These are phyloP conservation scores for Oryza brachyantha DNA, from an alignment of 176 grass and related monocot species.

Conservation along the genomic window DNA sequence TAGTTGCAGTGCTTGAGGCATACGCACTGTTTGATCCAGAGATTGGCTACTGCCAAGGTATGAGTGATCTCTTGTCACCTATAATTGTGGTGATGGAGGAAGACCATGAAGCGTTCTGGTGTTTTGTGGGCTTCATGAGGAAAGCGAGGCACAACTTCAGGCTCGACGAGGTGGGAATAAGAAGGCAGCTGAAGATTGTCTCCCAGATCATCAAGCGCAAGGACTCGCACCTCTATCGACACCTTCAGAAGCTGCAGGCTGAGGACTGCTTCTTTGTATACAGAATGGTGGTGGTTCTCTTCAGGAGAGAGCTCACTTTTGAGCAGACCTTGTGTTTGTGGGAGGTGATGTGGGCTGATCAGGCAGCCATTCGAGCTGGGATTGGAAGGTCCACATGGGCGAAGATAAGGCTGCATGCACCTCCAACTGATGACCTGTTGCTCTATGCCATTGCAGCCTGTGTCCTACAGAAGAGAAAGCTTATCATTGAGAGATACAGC, in stretches of 20 bases:
- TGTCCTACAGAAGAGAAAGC: conserved; percentile 84
- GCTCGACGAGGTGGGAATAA: conserved; percentile 89
- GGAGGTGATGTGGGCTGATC: conserved; percentile 99
- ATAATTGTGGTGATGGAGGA: conserved; percentile 80
- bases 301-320: conserved; percentile 89
- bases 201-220: conserved; percentile 89
- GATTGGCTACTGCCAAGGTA: conserved; percentile 93
- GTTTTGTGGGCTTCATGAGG: conserved; percentile 93
- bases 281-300: conserved; percentile 96
- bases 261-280: conserved; percentile 98
- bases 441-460: conserved; percentile 92
- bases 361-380: conserved; percentile 75
- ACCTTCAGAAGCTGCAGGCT: conserved; percentile 86
- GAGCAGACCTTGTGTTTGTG: conserved; percentile 87
- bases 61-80: conserved; percentile 94
- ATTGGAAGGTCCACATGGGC: conserved; percentile 83
- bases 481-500: conserved; percentile 93
- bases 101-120: conserved; percentile 96
- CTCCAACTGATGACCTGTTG: conserved; percentile 78
- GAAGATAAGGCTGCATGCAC: conserved; percentile 70
- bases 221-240: conserved; percentile 74
- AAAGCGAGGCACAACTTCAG: conserved; percentile 93
- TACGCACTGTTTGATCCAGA: conserved; percentile 90
- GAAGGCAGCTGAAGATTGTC: conserved; percentile 78
- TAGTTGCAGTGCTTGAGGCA: conserved; percentile 74